phyloP scores from a whole-genome alignment of 2,329 filamentous ascomycete genomes.

The Thelonectria olida region DNA sequence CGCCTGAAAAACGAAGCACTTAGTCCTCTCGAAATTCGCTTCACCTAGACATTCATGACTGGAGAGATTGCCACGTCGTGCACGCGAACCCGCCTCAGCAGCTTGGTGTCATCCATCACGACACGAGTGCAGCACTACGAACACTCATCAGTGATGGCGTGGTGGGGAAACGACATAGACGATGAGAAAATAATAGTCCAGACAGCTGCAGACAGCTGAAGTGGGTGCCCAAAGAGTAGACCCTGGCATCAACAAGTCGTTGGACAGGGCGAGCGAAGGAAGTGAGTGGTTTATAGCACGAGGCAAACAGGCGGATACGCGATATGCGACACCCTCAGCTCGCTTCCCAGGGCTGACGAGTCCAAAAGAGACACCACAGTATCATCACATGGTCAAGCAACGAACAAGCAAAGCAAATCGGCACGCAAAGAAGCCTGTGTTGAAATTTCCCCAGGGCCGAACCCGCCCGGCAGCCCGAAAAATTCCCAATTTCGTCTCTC shows the following conservation, averaged over 20 bases:
- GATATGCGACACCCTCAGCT: too few species aligned
- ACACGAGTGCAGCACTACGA: too few species aligned
- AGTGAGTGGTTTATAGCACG: too few species aligned
- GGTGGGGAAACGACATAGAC: too few species aligned
- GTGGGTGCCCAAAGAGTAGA: too few species aligned
- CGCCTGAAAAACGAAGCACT: background rate
- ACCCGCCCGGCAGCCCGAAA: conserved; percentile 15
- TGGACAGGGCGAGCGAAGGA: too few species aligned
- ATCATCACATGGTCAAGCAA: background rate
- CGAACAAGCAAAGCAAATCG: background rate
- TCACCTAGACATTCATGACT: background rate
- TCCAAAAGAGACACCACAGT: background rate
- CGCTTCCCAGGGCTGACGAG: too few species aligned
- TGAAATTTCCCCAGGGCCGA: conserved; percentile 12
- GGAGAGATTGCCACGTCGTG: conserved; percentile 13
- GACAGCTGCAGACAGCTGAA: too few species aligned
- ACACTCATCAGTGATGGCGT: too few species aligned
- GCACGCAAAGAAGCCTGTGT: background rate
- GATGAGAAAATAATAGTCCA: too few species aligned
- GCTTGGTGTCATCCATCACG: background rate
- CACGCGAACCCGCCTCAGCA: background rate
- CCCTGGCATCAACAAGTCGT: too few species aligned
- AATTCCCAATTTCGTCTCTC: conserved; percentile 19
- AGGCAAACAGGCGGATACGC: too few species aligned
- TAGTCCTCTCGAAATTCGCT: conserved; percentile 3